Evolutionary conservation across 2,329 filamentous ascomycete species (phyloP).

Genomic region (Colletotrichum filicis): DNA sequence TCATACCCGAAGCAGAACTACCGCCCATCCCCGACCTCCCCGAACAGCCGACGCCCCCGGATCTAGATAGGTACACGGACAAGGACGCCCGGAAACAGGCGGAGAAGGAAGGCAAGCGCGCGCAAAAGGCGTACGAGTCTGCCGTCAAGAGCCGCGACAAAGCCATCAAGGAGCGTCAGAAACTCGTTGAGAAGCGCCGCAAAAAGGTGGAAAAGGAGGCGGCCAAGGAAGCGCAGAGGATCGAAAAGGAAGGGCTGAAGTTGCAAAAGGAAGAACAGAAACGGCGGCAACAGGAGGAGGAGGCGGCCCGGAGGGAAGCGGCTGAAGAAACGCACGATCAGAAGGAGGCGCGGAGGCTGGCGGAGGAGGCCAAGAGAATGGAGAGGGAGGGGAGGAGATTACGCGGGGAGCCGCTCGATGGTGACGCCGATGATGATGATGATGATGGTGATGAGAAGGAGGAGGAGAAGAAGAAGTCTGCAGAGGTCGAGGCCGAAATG

Average conservation of each 20-base stretch:
- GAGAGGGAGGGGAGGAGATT: constrained; percentile 37
- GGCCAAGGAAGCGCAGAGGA: constrained; percentile 48
- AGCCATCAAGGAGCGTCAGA: constrained; percentile 70
- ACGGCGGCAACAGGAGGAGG: constrained; percentile 42
- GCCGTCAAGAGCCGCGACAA: constrained; percentile 75
- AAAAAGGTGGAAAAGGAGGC: constrained; percentile 56
- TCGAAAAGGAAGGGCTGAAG: constrained; percentile 43
- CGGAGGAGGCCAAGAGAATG: constrained; percentile 33
- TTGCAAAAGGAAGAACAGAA: constrained; percentile 45
- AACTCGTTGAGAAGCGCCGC: constrained; percentile 65
- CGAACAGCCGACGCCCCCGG: constrained; percentile 62
- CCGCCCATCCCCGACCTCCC: constrained; percentile 62
- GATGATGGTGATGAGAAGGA: constrained; percentile 16
- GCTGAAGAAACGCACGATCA: constrained; percentile 34
- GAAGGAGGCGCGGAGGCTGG: constrained; percentile 20
- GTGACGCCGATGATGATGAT: constrained; percentile 3
- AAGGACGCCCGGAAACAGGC: constrained; percentile 74
- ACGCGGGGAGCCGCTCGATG: constrained; percentile 31
- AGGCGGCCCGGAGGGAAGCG: constrained; percentile 1
- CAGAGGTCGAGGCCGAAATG: constrained; percentile 17
- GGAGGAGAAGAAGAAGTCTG: constrained; percentile 27
- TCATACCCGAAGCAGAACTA: constrained; percentile 41
- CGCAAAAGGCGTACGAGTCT: constrained; percentile 72
- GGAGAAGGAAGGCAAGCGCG: constrained; percentile 73
- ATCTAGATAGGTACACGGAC: constrained; percentile 69